phyloP scores from a whole-genome alignment of 1,139 yeast species.

The Blastobotrys buckinghamii region DNA sequence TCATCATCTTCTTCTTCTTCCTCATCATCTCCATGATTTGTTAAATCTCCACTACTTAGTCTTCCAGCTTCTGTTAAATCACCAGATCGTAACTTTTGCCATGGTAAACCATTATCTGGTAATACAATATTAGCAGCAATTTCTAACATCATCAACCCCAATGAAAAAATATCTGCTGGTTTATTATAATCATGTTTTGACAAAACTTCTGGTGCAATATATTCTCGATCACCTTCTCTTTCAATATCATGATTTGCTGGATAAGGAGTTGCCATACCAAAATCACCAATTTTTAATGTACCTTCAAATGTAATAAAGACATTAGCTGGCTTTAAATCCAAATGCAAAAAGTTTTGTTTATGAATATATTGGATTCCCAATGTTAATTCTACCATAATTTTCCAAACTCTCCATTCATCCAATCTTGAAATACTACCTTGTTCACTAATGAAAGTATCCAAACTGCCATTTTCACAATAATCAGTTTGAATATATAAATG shows the following conservation, averaged over 20 bases:
- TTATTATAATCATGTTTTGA: constrained; percentile 78
- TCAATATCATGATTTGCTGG: constrained; percentile 51
- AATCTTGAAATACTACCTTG: constrained; percentile 67
- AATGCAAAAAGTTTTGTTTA: constrained; percentile 65
- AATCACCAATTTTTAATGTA: constrained; percentile 76
- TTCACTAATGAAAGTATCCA: constrained; percentile 73
- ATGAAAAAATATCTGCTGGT: constrained; percentile 90
- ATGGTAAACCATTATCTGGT: constrained; percentile 94
- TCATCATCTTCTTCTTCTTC: constrained; percentile 3
- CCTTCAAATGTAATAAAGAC: constrained; percentile 95
- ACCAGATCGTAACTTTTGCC: constrained; percentile 95
- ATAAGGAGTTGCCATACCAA: constrained; percentile 64
- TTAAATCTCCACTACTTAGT: constrained; percentile 62
- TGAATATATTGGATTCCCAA: constrained; percentile 79
- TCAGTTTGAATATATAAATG: constrained; percentile 91
- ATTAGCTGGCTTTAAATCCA: constrained; percentile 93
- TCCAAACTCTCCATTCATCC: constrained; percentile 98
- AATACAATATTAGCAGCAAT: constrained; percentile 92
- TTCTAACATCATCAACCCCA: constrained; percentile 88
- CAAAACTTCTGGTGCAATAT: constrained; percentile 94
- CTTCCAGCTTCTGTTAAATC: constrained; percentile 94
- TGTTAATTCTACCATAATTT: constrained; percentile 75
- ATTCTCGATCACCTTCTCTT: constrained; percentile 95
- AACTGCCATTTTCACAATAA: constrained; percentile 89
- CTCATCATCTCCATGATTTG: constrained; percentile 14